Conservation (phyloP, 2,329 filamentous ascomycete genomes). For the Cryphonectria japonica region DNA sequence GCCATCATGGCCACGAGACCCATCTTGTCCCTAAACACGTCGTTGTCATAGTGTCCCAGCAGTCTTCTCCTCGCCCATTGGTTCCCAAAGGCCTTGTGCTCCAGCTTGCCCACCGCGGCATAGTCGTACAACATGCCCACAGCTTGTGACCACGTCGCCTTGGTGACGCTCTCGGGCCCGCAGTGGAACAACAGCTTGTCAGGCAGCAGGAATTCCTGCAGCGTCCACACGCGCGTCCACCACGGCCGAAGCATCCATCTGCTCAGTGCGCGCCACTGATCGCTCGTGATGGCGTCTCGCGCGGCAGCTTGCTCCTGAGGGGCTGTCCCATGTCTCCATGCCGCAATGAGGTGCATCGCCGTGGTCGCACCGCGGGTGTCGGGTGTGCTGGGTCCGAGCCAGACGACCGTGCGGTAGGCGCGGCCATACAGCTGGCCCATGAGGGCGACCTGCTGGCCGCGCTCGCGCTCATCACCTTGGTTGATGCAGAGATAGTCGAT, state of each 20-base stretch:
- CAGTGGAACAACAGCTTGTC: slow-evolving; percentile 8
- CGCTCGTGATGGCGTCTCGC: background rate
- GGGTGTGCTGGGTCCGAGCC: background rate
- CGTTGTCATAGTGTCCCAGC: background rate
- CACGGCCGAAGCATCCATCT: slow-evolving; percentile 13
- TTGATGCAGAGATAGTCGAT: slow-evolving; percentile 18
- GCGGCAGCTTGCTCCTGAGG: background rate
- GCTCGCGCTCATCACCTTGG: background rate
- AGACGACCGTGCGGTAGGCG: slow-evolving; percentile 2
- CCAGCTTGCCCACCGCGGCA: background rate
- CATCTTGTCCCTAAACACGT: background rate
- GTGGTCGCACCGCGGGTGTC: background rate
- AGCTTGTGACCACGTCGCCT: background rate
- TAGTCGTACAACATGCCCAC: slow-evolving; percentile 9
- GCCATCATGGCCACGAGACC: slow-evolving; percentile 17
- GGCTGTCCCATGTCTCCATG: background rate
- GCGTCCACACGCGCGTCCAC: slow-evolving; percentile 19
- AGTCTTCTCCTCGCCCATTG: slow-evolving; percentile 16
- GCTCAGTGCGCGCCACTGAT: slow-evolving; percentile 9
- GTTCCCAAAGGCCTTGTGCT: slow-evolving; percentile 9
- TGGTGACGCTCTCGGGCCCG: slow-evolving; percentile 10
- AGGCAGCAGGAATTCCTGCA: slow-evolving; percentile 14
- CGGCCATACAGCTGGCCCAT: slow-evolving; percentile 2
- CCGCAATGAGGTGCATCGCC: background rate
- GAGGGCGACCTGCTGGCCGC: background rate